Percentiles rank a stretch among this genome's conserved stretches.
phyloP scores from a whole-genome alignment of 495 filamentous ascomycete species.

The Tuber aestivum region DNA sequence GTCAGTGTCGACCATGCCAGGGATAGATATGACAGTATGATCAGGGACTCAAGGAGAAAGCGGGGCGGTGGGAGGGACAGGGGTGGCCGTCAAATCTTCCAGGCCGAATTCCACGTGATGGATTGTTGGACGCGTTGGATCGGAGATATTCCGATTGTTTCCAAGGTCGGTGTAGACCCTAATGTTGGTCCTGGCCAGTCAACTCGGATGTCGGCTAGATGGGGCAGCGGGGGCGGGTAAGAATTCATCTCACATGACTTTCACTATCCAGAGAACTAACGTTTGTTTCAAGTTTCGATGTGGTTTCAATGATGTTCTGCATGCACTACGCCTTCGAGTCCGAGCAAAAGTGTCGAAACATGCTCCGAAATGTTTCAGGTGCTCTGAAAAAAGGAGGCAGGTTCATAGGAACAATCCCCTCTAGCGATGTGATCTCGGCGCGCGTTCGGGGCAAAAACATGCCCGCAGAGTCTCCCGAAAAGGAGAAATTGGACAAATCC shows the following conservation, averaged over 20 bases:
- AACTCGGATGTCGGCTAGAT: conserved; percentile 52
- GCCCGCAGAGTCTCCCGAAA: conserved; percentile 36
- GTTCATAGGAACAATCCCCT: conserved; percentile 88
- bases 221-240: conserved; percentile 53
- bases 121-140: conserved; percentile 84
- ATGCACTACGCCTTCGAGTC: conserved; percentile 98
- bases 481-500: conserved; percentile 39
- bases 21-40: conserved; percentile 73
- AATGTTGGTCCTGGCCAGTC: conserved; percentile 55
- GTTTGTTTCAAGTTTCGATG: conserved; percentile 64
- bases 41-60: conserved; percentile 48
- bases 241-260: not conserved
- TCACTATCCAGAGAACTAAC: not conserved
- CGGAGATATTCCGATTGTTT: conserved; percentile 67
- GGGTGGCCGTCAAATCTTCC: conserved; percentile 58
- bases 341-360: conserved; percentile 77
- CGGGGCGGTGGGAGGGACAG: conserved; percentile 50
- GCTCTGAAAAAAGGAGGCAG: conserved; percentile 86
- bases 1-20: conserved; percentile 82
- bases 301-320: conserved; percentile 97
- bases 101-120: conserved; percentile 76
- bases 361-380: conserved; percentile 89
- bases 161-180: conserved; percentile 75
- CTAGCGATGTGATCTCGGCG: conserved; percentile 75
- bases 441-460: conserved; percentile 53